These are phyloP conservation scores for Nemania bipapillata DNA, from an alignment of 2,329 filamentous ascomycete species.

Conservation along the genomic window DNA sequence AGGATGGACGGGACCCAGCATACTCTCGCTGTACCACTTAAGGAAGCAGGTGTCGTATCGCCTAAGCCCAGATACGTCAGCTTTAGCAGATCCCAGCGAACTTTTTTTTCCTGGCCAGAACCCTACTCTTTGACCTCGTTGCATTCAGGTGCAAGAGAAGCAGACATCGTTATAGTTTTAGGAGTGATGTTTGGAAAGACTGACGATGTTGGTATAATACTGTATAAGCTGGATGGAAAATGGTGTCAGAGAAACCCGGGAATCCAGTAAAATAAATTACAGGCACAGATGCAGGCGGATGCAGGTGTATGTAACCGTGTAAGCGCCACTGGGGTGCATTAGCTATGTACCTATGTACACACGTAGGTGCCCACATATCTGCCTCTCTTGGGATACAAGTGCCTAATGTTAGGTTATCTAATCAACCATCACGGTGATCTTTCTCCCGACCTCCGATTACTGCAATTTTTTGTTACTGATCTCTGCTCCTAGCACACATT, in stretches of 20 bases:
- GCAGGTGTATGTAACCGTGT: background rate
- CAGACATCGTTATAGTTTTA: conserved; percentile 74
- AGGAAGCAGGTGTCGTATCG: conserved; percentile 97
- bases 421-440: background rate
- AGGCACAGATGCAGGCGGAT: background rate
- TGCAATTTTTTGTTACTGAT: conserved; percentile 20
- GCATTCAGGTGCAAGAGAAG: conserved; percentile 92
- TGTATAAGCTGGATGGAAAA: background rate
- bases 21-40: conserved; percentile 99
- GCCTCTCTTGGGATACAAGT: too few species aligned
- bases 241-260: background rate
- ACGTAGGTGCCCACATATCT: too few species aligned
- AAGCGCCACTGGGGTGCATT: background rate
- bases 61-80: conserved; percentile 59
- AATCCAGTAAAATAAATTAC: background rate
- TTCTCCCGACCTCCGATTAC: conserved; percentile 13
- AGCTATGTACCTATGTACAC: too few species aligned
- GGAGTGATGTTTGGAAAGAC: background rate
- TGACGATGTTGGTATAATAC: background rate
- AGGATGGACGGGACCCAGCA: conserved; percentile 49
- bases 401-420: background rate
- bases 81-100: background rate
- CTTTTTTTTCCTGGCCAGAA: conserved; percentile 21
- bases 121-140: conserved; percentile 93
- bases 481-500: background rate